A percentile compares a stretch with the other conserved stretches of the same genome.
Evolutionary conservation across 495 filamentous ascomycete species (phyloP).

Genomic region (Oidiodendron maius): DNA sequence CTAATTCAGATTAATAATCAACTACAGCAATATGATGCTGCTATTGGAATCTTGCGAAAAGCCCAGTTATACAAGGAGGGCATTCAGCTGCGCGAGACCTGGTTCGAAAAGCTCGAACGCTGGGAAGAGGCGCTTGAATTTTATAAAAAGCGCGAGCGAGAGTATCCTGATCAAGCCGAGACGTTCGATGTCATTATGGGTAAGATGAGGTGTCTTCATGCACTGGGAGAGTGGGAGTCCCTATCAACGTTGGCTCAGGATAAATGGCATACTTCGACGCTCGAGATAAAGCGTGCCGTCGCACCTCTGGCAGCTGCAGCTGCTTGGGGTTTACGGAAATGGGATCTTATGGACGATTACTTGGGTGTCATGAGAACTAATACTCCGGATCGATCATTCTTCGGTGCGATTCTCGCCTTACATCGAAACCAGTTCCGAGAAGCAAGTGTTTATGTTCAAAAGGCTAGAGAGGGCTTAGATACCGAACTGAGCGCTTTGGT

Average conservation of each 20-base stretch:
- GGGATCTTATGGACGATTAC: conserved; percentile 97
- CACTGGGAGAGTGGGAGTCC: conserved; percentile 93
- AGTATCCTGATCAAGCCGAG: conserved; percentile 57
- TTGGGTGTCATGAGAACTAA: conserved; percentile 87
- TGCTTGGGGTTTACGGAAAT: conserved; percentile 95
- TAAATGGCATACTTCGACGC: conserved; percentile 81
- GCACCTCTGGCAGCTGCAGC: conserved; percentile 91
- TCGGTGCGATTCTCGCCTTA: conserved; percentile 87
- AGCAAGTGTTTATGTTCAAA: conserved; percentile 76
- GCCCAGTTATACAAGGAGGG: conserved; percentile 92
- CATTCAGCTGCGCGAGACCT: conserved; percentile 85
- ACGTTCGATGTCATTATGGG: conserved; percentile 93
- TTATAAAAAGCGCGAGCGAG: conserved; percentile 68
- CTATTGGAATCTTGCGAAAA: conserved; percentile 92
- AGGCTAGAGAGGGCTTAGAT: conserved; percentile 87
- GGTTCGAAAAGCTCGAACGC: conserved; percentile 96
- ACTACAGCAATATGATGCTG: conserved; percentile 93
- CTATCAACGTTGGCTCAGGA: conserved; percentile 82
- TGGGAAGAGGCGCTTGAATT: conserved; percentile 97
- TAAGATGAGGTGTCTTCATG: conserved; percentile 98
- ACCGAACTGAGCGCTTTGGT: conserved; percentile 91
- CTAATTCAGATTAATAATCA: conserved; percentile 98
- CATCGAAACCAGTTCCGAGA: conserved; percentile 94
- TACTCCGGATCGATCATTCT: conserved; percentile 93
- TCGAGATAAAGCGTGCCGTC: conserved; percentile 80